phyloP scores from a whole-genome alignment of 768 basidiomycete genomes.

The Tricholoma saponaceum region DNA sequence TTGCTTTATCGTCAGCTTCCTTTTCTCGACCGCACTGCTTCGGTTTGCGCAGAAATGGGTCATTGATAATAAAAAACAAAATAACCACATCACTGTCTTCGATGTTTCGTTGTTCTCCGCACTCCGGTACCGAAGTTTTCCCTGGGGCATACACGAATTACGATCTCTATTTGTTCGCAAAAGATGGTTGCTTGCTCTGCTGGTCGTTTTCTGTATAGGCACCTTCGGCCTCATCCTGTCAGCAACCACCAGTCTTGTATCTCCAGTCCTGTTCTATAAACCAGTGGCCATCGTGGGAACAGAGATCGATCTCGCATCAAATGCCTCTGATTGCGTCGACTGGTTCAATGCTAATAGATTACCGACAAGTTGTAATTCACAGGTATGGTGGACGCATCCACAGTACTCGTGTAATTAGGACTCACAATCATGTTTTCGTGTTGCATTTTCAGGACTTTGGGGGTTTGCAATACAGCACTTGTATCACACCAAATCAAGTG shows the following conservation, averaged over 20 bases:
- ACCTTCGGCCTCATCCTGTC: not conserved
- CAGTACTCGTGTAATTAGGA: too few species aligned
- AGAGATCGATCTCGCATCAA: not conserved
- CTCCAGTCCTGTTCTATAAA: not conserved
- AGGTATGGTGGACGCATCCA: too few species aligned
- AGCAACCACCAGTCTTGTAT: not conserved
- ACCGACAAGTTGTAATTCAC: too few species aligned
- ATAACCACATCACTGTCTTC: not conserved
- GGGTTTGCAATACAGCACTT: not conserved
- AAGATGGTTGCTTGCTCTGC: not conserved
- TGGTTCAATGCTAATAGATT: not conserved
- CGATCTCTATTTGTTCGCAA: not conserved
- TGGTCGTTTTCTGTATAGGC: not conserved
- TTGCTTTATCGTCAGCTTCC: not conserved
- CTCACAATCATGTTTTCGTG: too few species aligned
- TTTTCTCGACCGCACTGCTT: not conserved
- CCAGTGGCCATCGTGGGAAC: not conserved
- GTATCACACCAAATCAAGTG: not conserved
- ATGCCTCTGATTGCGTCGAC: not conserved
- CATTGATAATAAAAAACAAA: not conserved
- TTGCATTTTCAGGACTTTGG: too few species aligned
- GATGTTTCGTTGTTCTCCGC: not conserved
- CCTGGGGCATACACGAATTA: not conserved
- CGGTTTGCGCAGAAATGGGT: not conserved
- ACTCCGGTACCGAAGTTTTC: not conserved